A percentile compares a stretch with the other conserved stretches of the same genome.
phyloP scores from a whole-genome alignment of 257 asterid species.

The Rehmannia glutinosa region DNA sequence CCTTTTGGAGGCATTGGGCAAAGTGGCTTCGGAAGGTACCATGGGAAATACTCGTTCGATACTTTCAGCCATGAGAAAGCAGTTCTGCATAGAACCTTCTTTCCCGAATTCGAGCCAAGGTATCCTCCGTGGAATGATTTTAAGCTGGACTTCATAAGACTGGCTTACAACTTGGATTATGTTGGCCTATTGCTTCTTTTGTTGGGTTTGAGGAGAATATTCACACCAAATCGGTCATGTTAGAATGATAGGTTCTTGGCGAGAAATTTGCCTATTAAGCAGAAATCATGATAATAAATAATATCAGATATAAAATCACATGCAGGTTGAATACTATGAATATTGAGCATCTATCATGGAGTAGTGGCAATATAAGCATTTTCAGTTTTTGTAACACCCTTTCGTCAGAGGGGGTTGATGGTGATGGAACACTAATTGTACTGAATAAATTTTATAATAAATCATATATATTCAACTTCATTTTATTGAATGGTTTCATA shows the following conservation, averaged over 20 bases:
- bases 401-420: too few species aligned
- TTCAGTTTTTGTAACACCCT: too few species aligned
- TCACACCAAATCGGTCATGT: not conserved
- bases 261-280: not conserved
- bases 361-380: too few species aligned
- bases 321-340: not conserved
- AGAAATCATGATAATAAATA: not conserved
- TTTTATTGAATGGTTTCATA: not conserved
- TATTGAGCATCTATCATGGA: not conserved
- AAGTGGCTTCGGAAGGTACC: slow-evolving; percentile 87
- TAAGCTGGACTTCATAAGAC: slow-evolving; percentile 69
- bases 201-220: slow-evolving; percentile 43
- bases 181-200: slow-evolving; percentile 49
- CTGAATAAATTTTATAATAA: not conserved
- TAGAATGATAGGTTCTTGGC: not conserved
- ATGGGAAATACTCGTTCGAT: slow-evolving; percentile 85
- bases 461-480: not conserved
- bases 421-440: not conserved
- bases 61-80: slow-evolving; percentile 92
- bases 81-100: slow-evolving; percentile 61
- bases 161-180: slow-evolving; percentile 55
- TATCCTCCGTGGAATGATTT: slow-evolving; percentile 92
- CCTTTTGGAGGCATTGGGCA: slow-evolving; percentile 93
- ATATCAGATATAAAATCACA: not conserved
- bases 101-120: slow-evolving; percentile 66